Percentiles rank a stretch among this genome's conserved stretches.
phyloP scores from a whole-genome alignment of 768 basidiomycete genomes.

The Tubosaeta sp. region DNA sequence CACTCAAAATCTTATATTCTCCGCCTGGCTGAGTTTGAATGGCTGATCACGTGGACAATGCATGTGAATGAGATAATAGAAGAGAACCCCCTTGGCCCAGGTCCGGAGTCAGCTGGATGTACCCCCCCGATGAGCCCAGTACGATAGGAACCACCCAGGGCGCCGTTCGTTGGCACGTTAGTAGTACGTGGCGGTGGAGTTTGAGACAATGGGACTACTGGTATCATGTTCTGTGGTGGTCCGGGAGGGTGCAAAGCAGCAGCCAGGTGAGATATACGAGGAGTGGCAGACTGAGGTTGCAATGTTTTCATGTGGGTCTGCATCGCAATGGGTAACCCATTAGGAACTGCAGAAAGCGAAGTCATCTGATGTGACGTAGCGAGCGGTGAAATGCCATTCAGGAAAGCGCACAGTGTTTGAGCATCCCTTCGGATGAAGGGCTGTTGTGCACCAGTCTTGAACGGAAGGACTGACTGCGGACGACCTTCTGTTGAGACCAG shows the following conservation, averaged over 20 bases:
- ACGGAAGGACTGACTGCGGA: conserved; percentile 47
- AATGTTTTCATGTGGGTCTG: conserved; percentile 60
- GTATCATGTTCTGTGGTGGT: conserved; percentile 34
- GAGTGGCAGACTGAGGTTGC: conserved; percentile 45
- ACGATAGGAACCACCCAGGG: conserved; percentile 27
- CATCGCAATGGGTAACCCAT: conserved; percentile 55
- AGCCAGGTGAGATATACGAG: conserved; percentile 58
- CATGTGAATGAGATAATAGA: too few species aligned
- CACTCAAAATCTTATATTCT: too few species aligned
- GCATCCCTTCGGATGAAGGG: conserved; percentile 25
- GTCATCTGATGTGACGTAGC: conserved; percentile 18
- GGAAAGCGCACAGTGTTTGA: conserved; percentile 17
- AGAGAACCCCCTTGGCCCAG: too few species aligned
- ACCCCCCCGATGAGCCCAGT: too few species aligned
- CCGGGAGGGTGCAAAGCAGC: conserved; percentile 29
- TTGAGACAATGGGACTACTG: conserved; percentile 25
- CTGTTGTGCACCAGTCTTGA: conserved; percentile 29
- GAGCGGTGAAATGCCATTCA: conserved; percentile 27
- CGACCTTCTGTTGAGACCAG: conserved; percentile 46
- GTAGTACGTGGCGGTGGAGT: conserved; percentile 33
- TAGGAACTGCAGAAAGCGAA: conserved; percentile 27
- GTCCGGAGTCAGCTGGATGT: too few species aligned
- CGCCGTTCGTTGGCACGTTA: conserved; percentile 29
- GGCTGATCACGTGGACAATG: too few species aligned
- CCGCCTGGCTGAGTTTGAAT: too few species aligned